phyloP scores from a whole-genome alignment of 805 yeast genomes.

The Nakazawaea ernobii region DNA sequence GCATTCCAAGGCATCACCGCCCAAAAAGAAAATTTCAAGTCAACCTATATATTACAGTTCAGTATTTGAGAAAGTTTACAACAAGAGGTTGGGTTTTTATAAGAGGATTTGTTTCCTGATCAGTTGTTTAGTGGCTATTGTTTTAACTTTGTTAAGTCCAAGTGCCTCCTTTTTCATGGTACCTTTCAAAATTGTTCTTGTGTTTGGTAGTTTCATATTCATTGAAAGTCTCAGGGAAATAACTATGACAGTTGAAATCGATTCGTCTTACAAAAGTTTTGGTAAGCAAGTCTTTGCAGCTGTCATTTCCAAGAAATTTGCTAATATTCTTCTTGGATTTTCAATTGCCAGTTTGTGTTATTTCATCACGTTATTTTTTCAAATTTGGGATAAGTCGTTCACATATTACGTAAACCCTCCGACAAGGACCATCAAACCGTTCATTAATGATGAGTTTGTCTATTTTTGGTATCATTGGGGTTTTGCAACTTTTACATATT shows the following conservation, averaged over 20 bases:
- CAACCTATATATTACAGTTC: conserved; percentile 10
- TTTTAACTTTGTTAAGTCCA: conserved; percentile 16
- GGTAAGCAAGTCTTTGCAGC: conserved; percentile 22
- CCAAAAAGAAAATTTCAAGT: not conserved
- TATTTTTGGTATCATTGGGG: conserved; percentile 43
- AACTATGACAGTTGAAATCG: conserved; percentile 19
- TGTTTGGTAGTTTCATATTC: conserved; percentile 24
- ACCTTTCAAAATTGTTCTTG: conserved; percentile 19
- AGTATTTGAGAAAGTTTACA: conserved; percentile 18
- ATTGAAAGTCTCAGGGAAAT: conserved; percentile 23
- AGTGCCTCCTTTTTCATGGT: conserved; percentile 15
- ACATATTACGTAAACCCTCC: conserved; percentile 26
- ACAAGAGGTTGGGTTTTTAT: conserved; percentile 15
- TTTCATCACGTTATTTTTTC: conserved; percentile 17
- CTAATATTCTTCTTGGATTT: conserved; percentile 17
- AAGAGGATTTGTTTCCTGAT: conserved; percentile 7
- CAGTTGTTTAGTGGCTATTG: conserved; percentile 17
- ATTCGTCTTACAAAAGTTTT: conserved; percentile 17
- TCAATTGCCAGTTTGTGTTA: conserved; percentile 16
- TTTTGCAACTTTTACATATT: conserved; percentile 37
- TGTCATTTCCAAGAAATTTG: conserved; percentile 18
- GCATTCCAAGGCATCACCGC: not conserved
- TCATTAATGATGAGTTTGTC: conserved; percentile 37
- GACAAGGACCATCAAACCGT: conserved; percentile 34
- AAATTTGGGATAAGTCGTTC: conserved; percentile 15